A percentile compares a stretch with the other conserved stretches of the same genome.
Conservation (phyloP, 441 rosid species). For the Gossypium davidsonii region DNA sequence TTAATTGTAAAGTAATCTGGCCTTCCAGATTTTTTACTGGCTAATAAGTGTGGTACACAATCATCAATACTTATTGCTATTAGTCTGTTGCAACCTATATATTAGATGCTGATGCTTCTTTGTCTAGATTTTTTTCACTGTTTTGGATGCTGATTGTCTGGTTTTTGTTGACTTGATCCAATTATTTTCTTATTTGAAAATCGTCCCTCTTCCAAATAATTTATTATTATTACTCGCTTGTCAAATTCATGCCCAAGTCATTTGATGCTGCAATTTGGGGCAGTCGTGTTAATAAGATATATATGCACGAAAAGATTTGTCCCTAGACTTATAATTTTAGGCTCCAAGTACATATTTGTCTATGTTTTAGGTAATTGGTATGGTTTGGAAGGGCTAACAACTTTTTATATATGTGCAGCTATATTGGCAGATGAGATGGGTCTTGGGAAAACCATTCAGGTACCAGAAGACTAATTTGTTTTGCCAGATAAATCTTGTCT, state of each 20-base stretch:
- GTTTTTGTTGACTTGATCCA: background rate
- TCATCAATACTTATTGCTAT: background rate
- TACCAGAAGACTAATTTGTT: slow-evolving; percentile 19
- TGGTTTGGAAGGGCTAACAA: slow-evolving; percentile 6
- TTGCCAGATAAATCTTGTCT: slow-evolving; percentile 4
- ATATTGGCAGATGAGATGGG: slow-evolving; percentile 99
- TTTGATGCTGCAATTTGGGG: background rate
- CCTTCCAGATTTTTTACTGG: background rate
- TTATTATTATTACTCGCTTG: background rate
- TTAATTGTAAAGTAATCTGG: background rate
- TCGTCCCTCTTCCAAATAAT: background rate
- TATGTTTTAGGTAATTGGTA: slow-evolving; percentile 1
- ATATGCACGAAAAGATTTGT: background rate
- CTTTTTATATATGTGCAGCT: slow-evolving; percentile 52
- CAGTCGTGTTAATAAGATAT: background rate
- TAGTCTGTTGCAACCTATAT: background rate
- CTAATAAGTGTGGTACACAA: background rate
- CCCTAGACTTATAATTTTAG: background rate
- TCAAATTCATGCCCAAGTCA: background rate
- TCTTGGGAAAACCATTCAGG: slow-evolving; percentile 98
- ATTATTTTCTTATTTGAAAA: background rate
- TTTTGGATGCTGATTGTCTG: background rate
- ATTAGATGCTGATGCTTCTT: background rate
- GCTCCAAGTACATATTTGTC: background rate
- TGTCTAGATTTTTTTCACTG: background rate